These are phyloP conservation scores for Penicillium lividum DNA, from an alignment of 495 filamentous ascomycete genomes.

Conservation along the genomic window DNA sequence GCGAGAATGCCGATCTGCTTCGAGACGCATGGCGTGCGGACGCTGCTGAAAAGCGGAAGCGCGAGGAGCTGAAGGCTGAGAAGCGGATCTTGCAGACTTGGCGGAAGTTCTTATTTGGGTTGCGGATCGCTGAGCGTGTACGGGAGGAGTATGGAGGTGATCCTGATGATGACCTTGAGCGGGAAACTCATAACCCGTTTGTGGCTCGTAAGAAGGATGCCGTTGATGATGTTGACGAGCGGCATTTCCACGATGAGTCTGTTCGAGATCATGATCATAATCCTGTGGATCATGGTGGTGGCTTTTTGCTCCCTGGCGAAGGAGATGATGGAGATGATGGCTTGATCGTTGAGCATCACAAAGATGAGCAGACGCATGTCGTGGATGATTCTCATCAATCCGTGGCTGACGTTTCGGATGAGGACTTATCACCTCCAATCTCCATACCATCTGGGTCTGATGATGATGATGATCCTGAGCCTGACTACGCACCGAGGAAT, in stretches of 20 bases:
- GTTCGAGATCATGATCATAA: conserved; percentile 11
- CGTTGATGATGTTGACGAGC: conserved; percentile 11
- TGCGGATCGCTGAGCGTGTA: conserved; percentile 80
- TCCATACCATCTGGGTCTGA: conserved; percentile 10
- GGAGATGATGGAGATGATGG: conserved; percentile 31
- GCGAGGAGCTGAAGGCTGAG: conserved; percentile 79
- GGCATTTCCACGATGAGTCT: conserved; percentile 11
- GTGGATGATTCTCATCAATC: neutral
- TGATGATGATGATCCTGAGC: conserved; percentile 12
- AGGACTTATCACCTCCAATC: conserved; percentile 10
- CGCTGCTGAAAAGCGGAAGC: conserved; percentile 73
- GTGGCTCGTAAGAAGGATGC: conserved; percentile 17
- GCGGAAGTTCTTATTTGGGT: conserved; percentile 82
- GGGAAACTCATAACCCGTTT: conserved; percentile 44
- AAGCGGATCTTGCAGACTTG: conserved; percentile 74
- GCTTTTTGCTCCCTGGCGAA: conserved; percentile 37
- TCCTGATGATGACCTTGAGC: conserved; percentile 33
- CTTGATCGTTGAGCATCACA: conserved; percentile 34
- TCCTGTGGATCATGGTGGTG: conserved; percentile 35
- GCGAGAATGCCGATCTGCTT: conserved; percentile 71
- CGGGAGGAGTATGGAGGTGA: conserved; percentile 74
- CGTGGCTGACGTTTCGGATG: neutral
- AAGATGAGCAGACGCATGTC: conserved; percentile 5
- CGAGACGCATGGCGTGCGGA: conserved; percentile 81
- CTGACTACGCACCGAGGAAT: conserved; percentile 12